These are phyloP conservation scores for Sanghuangporus sanghuang DNA, from an alignment of 1,284 basidiomycete species.

Conservation along the genomic window DNA sequence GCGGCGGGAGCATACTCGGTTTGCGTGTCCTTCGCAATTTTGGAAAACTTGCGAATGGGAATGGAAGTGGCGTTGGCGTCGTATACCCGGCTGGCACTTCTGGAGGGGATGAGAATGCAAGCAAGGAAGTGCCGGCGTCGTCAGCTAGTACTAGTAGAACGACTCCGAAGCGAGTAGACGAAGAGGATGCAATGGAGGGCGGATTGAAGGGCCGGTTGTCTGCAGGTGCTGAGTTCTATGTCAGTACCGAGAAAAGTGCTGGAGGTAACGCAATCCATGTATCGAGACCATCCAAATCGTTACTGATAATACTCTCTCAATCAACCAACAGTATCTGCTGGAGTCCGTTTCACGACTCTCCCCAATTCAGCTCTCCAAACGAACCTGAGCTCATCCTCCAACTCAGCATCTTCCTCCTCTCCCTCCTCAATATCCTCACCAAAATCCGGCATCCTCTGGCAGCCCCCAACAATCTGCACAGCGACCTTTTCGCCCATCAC, in stretches of 20 bases:
- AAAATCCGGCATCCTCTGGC: constrained; percentile 36
- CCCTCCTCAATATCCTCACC: constrained; percentile 29
- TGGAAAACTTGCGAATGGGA: constrained; percentile 47
- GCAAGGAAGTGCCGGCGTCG: constrained; percentile 20
- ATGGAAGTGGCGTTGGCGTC: constrained; percentile 31
- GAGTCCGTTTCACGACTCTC: constrained; percentile 86
- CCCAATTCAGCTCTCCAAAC: constrained; percentile 43
- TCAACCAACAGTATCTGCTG: constrained; percentile 72
- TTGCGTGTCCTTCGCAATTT: constrained; percentile 91
- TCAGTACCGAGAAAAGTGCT: constrained; percentile 89
- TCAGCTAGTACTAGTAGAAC: constrained; percentile 2
- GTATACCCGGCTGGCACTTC: constrained; percentile 20
- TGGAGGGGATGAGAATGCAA: background rate
- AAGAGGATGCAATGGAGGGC: constrained; percentile 86
- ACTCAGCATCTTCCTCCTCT: constrained; percentile 34
- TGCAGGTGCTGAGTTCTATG: constrained; percentile 90
- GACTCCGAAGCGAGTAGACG: constrained; percentile 69
- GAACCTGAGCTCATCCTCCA: constrained; percentile 30
- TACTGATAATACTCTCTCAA: constrained; percentile 6
- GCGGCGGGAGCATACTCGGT: constrained; percentile 79
- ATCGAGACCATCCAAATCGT: background rate
- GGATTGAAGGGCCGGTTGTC: constrained; percentile 87
- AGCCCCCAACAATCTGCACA: constrained; percentile 91
- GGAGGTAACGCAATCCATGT: constrained; percentile 51
- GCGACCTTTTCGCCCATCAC: constrained; percentile 96